Evolutionary conservation across 176 grass and related monocot genomes (phyloP).

Genomic region (Hsuehochloa calcarea): DNA sequence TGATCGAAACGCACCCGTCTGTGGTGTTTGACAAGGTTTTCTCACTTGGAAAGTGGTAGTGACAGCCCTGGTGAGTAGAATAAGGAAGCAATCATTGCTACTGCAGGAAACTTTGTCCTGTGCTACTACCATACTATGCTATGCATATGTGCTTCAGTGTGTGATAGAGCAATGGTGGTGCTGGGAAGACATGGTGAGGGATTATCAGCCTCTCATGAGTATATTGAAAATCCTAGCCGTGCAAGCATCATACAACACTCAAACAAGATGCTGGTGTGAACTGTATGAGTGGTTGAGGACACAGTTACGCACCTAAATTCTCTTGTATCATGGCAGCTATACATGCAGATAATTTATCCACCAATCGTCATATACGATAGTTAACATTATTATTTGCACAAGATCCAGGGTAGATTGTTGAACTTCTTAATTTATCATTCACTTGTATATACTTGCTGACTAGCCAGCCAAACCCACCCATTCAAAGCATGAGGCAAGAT

Average conservation of each 20-base stretch:
- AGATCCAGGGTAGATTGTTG: neutral
- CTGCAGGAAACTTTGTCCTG: neutral
- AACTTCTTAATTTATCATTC: neutral
- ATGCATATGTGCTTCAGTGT: constrained; percentile 19
- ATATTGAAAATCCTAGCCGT: neutral
- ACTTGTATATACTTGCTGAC: neutral
- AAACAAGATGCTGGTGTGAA: neutral
- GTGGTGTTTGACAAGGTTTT: neutral
- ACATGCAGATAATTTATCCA: neutral
- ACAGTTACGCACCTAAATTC: neutral
- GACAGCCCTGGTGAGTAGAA: neutral
- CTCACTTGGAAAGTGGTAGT: neutral
- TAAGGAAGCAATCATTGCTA: neutral
- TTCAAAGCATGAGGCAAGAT: neutral
- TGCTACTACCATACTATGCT: neutral
- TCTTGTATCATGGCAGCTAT: neutral
- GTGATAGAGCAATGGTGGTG: neutral
- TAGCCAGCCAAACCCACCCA: neutral
- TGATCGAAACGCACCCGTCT: neutral
- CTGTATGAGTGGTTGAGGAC: neutral
- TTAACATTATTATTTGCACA: neutral
- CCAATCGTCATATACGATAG: neutral
- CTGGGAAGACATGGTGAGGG: neutral
- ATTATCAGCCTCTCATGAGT: neutral
- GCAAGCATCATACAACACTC: neutral